Base-by-base conservation (phyloP, 441 rosid genomes). In the Populus hybrid region DNA sequence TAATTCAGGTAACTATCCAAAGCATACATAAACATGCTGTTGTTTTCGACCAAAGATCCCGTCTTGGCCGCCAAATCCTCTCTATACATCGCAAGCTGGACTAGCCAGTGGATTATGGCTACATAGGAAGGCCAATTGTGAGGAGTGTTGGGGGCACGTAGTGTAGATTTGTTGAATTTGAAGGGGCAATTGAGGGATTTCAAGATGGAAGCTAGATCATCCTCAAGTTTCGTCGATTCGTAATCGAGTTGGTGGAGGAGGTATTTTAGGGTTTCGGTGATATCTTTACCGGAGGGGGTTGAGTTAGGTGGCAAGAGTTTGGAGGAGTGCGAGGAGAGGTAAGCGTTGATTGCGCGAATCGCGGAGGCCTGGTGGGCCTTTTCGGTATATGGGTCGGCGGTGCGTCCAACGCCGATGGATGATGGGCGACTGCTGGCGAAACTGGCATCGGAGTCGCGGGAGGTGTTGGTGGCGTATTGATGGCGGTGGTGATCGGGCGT, bases 401-500 rank as follows among this genome's bases (percentile, higher is more conserved):
- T 35, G 40, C 93, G 88, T 67, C 88, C 88, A 74, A 85, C 35
- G 20, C 94, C 94, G 70, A 85, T 35, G 24, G 92, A 89, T 0
- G 99, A 95, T 0, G 99, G 99, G 4, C 94, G 97, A 81, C 97
- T 90, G 81, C 99, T 93, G 4, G 95, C 92, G 67, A 91, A 89
- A 69, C 97, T 93, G 11, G 90, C 97, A 81, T 93, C 99, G 76
- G 99, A 95, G 77, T 93, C 96, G 20, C 99, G 93, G 40, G 84
- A 78, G 46, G 78, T 76, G 74, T 74, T 79, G 34, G 3, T 16
- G 69, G 50, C 34, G n/a, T 57, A 82, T 9, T 80, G 86, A 61
- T 63, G 78, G 79, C 72, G 87, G 87, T 57, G 84, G 82, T 34
- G 79, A 66, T 89, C 91, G 6, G 87, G 86, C 1, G 88, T 80